Evolutionary conservation across 2,329 filamentous ascomycete genomes (phyloP).

Genomic region (Knufia fluminis): DNA sequence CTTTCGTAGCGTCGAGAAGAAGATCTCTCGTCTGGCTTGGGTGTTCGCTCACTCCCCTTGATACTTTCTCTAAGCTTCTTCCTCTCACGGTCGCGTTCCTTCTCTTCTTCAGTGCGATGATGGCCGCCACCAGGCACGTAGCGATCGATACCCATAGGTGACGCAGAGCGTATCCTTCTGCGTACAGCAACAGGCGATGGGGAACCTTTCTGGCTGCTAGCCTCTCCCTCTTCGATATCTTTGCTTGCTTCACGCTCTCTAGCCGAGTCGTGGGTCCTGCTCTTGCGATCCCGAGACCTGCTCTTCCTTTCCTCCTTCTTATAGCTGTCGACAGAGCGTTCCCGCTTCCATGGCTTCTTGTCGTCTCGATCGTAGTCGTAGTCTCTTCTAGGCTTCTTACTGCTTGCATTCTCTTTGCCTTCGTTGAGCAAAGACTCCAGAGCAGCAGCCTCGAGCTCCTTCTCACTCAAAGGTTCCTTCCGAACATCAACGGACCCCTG

Average conservation of each 20-base stretch:
- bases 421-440: constrained; percentile 46
- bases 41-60: constrained; percentile 9
- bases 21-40: constrained; percentile 7
- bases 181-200: constrained; percentile 15
- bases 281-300: constrained; percentile 18
- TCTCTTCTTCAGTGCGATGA: constrained; percentile 19
- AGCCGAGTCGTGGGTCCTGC: constrained; percentile 10
- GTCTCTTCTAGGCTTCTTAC: constrained; percentile 41
- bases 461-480: constrained; percentile 40
- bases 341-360: constrained; percentile 23
- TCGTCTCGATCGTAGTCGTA: constrained; percentile 40
- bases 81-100: constrained; percentile 24
- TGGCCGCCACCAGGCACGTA: constrained; percentile 34
- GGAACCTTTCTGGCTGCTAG: constrained; percentile 16
- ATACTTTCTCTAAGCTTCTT: constrained; percentile 18
- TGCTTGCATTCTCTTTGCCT: constrained; percentile 46
- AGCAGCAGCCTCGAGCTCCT: constrained; percentile 47
- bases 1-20: constrained; percentile 8
- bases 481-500: constrained; percentile 29
- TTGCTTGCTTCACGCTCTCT: constrained; percentile 8
- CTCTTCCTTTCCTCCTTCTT: constrained; percentile 16
- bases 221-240: constrained; percentile 22
- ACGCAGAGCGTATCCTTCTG: constrained; percentile 25
- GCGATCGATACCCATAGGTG: constrained; percentile 33
- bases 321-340: constrained; percentile 20